phyloP scores from a whole-genome alignment of 2,329 filamentous ascomycete genomes.

The Stachybotrys chartarum region DNA sequence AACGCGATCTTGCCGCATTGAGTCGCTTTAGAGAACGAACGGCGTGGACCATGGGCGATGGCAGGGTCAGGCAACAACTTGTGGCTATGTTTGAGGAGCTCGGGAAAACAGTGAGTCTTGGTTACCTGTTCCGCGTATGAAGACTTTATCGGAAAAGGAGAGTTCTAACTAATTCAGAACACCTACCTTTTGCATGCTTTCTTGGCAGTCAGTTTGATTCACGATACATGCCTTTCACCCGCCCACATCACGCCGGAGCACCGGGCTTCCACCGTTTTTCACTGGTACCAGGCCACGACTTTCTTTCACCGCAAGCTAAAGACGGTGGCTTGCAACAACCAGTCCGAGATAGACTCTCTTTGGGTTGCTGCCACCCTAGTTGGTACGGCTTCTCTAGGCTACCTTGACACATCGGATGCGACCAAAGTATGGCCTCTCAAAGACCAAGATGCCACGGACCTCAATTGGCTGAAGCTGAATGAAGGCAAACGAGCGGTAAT shows the following conservation, averaged over 20 bases:
- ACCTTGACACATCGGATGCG: constrained; percentile 31
- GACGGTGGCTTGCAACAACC: constrained; percentile 18
- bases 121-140: background rate
- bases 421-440: constrained; percentile 50
- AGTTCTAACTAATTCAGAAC: constrained; percentile 21
- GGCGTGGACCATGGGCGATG: constrained; percentile 29
- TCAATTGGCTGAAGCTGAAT: constrained; percentile 52
- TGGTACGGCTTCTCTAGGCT: constrained; percentile 36
- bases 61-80: constrained; percentile 22
- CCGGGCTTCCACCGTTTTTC: constrained; percentile 28
- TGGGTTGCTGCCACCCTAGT: constrained; percentile 41
- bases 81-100: constrained; percentile 26
- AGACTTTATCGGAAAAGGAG: background rate
- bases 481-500: constrained; percentile 49
- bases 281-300: constrained; percentile 38
- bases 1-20: constrained; percentile 25
- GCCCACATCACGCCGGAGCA: constrained; percentile 11
- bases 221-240: constrained; percentile 37
- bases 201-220: constrained; percentile 43
- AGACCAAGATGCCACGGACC: constrained; percentile 28
- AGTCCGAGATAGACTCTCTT: constrained; percentile 35
- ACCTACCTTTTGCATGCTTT: constrained; percentile 48
- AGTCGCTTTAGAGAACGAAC: constrained; percentile 35
- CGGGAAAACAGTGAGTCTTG: constrained; percentile 28
- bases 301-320: constrained; percentile 39